phyloP scores from a whole-genome alignment of 768 basidiomycete species.

The Daedalea quercina region DNA sequence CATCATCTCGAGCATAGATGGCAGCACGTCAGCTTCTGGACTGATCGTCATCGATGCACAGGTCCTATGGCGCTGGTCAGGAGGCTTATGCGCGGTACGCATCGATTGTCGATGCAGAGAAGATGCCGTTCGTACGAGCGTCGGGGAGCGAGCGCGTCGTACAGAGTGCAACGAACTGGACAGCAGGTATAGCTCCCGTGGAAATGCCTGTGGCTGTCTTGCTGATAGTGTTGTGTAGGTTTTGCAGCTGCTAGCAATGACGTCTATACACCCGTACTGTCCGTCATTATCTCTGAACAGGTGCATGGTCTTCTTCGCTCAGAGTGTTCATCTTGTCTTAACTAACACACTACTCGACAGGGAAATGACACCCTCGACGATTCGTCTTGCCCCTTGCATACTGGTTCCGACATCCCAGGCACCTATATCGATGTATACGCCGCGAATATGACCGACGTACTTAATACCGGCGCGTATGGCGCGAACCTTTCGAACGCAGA shows the following conservation, averaged over 20 bases:
- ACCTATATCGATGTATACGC: conserved; percentile 55
- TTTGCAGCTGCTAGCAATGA: conserved; percentile 48
- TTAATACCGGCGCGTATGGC: conserved; percentile 58
- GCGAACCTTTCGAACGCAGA: conserved; percentile 52
- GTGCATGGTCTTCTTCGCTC: conserved; percentile 28
- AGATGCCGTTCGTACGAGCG: conserved; percentile 48
- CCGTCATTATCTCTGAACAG: conserved; percentile 50
- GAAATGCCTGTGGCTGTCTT: background rate
- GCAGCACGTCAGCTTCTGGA: no score
- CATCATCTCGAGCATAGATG: no score
- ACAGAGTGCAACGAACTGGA: conserved; percentile 65
- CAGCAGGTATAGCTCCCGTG: conserved; percentile 35
- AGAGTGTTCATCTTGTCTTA: background rate
- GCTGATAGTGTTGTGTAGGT: conserved; percentile 30
- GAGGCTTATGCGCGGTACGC: conserved; percentile 49
- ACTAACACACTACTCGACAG: conserved; percentile 1
- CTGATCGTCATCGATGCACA: conserved; percentile 9
- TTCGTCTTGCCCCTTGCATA: conserved; percentile 46
- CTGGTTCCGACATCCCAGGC: conserved; percentile 33
- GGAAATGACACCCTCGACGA: conserved; percentile 65
- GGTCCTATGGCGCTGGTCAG: conserved; percentile 46
- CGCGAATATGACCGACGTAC: conserved; percentile 45
- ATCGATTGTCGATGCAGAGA: conserved; percentile 33
- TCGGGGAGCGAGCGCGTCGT: conserved; percentile 53
- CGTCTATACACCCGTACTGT: conserved; percentile 38